A percentile compares a stretch with the other conserved stretches of the same genome.
Evolutionary conservation across 2,329 filamentous ascomycete genomes (phyloP).

Genomic region (Chaetomiaceae sp.): DNA sequence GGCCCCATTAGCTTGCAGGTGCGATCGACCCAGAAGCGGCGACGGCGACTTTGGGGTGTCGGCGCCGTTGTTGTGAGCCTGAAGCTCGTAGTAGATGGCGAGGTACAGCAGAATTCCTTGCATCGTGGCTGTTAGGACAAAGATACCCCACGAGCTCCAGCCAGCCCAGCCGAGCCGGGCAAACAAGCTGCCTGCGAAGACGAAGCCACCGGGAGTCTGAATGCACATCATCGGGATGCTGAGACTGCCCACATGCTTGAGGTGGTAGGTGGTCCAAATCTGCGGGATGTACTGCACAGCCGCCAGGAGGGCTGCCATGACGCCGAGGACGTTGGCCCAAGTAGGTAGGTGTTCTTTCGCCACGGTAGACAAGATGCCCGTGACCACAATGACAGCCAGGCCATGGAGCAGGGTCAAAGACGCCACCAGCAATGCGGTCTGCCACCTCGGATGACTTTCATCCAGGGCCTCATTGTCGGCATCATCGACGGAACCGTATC

Average conservation of each 20-base stretch:
- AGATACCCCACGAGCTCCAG: slow-evolving; percentile 96
- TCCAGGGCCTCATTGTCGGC: slow-evolving; percentile 43
- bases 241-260: slow-evolving; percentile 83
- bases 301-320: slow-evolving; percentile 73
- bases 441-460: slow-evolving; percentile 60
- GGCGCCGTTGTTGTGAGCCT: slow-evolving; percentile 28
- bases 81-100: slow-evolving; percentile 71
- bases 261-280: slow-evolving; percentile 82
- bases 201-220: slow-evolving; percentile 85
- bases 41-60: slow-evolving; percentile 11
- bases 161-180: slow-evolving; percentile 73
- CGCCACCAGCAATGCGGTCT: slow-evolving; percentile 73
- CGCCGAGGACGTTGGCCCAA: slow-evolving; percentile 83
- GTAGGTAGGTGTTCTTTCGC: slow-evolving; percentile 60
- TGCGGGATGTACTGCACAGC: slow-evolving; percentile 92
- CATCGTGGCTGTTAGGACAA: slow-evolving; percentile 77
- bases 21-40: slow-evolving; percentile 32
- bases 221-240: slow-evolving; percentile 99
- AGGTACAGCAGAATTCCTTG: slow-evolving; percentile 78
- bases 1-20: slow-evolving; percentile 37
- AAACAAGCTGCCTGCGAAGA: slow-evolving; percentile 83
- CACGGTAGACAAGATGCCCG: slow-evolving; percentile 61
- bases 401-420: slow-evolving; percentile 70
- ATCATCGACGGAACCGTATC: slow-evolving; percentile 53
- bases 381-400: slow-evolving; percentile 64